These are phyloP conservation scores for Talinum fruticosum DNA, from an alignment of 148 eudicot species.

Conservation along the genomic window DNA sequence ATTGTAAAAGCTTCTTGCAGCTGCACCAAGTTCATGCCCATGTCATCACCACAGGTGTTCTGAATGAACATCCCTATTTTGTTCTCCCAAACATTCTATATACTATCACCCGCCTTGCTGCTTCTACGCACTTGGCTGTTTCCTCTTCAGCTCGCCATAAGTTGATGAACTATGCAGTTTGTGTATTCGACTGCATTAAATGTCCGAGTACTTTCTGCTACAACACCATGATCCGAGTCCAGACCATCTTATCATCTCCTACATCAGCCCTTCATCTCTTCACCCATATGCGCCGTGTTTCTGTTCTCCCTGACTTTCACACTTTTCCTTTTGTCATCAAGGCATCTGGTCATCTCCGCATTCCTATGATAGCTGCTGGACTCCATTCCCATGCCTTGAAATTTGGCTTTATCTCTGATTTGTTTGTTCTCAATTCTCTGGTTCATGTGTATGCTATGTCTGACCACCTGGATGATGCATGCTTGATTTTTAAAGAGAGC, in stretches of 20 bases:
- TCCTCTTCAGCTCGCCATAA: constrained; percentile 11
- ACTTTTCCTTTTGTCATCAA: constrained; percentile 80
- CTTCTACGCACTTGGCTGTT: not conserved
- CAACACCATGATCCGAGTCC: constrained; percentile 68
- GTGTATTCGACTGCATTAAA: constrained; percentile 45
- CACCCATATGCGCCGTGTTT: constrained; percentile 47
- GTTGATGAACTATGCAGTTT: constrained; percentile 39
- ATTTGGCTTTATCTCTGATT: constrained; percentile 51
- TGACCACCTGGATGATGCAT: constrained; percentile 34
- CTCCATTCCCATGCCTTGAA: constrained; percentile 55
- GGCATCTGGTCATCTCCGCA: constrained; percentile 44
- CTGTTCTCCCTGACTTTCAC: constrained; percentile 55
- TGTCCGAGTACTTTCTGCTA: constrained; percentile 62
- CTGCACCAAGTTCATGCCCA: constrained; percentile 65
- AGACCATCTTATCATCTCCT: constrained; percentile 51
- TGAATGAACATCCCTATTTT: constrained; percentile 34
- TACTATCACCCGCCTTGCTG: constrained; percentile 33
- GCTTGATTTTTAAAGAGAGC: constrained; percentile 53
- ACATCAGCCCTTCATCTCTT: constrained; percentile 42
- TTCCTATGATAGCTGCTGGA: constrained; percentile 28
- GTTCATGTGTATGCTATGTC: constrained; percentile 39
- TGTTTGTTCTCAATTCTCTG: constrained; percentile 60
- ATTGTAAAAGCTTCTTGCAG: constrained; percentile 50
- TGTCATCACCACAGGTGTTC: constrained; percentile 49
- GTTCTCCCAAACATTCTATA: constrained; percentile 49